These are phyloP conservation scores for Xylaria acuta DNA, from an alignment of 495 filamentous ascomycete species.

Conservation along the genomic window DNA sequence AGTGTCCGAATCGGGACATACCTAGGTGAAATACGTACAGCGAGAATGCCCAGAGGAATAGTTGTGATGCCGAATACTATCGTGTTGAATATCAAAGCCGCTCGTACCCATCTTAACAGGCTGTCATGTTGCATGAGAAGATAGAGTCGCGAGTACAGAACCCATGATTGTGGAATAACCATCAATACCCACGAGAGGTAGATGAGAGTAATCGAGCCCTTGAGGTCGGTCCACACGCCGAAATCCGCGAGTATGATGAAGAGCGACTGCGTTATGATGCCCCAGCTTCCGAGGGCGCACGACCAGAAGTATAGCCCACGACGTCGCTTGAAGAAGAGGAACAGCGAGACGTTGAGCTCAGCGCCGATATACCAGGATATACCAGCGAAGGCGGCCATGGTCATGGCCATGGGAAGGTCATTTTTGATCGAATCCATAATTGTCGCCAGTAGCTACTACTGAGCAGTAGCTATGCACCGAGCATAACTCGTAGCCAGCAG, in stretches of 20 bases:
- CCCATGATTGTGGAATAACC: constrained; percentile 41
- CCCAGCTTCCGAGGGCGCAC: constrained; percentile 56
- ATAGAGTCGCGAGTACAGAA: constrained; percentile 52
- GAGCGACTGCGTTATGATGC: constrained; percentile 46
- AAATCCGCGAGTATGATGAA: constrained; percentile 48
- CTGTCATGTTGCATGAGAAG: constrained; percentile 40
- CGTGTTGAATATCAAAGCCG: constrained; percentile 35
- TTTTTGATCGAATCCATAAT: constrained; percentile 23
- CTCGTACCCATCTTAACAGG: constrained; percentile 33
- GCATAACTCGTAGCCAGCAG: constrained; percentile 6
- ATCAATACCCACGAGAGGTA: constrained; percentile 44
- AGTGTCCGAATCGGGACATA: neutral
- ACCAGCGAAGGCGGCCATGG: constrained; percentile 60
- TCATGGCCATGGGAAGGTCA: constrained; percentile 32
- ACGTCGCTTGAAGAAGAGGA: constrained; percentile 60
- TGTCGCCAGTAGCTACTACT: constrained; percentile 12
- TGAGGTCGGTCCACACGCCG: constrained; percentile 33
- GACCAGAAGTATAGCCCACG: constrained; percentile 66
- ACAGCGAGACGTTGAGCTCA: constrained; percentile 61
- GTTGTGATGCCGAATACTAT: constrained; percentile 40
- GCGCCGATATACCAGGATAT: constrained; percentile 63
- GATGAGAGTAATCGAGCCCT: constrained; percentile 40
- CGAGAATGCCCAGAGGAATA: constrained; percentile 45
- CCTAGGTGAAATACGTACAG: constrained; percentile 36
- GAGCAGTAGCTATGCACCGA: constrained; percentile 16